Evolutionary conservation across 1,284 basidiomycete species (phyloP).

Genomic region (Puccinia hordei): DNA sequence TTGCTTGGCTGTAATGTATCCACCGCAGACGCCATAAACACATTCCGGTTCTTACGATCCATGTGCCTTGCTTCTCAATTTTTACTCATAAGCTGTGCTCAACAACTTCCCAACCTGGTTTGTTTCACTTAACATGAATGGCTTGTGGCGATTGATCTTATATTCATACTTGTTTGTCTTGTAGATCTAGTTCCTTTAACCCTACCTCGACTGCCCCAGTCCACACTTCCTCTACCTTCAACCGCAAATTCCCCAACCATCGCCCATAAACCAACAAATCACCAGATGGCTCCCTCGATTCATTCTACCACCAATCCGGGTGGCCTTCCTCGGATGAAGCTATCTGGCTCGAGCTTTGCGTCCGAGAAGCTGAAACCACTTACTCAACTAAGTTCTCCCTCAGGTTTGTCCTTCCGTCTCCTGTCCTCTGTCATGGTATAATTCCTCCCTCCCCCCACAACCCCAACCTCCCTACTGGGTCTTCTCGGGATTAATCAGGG

Average conservation of each 20-base stretch:
- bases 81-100: no score
- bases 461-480: background rate
- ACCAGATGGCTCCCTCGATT: background rate
- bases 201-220: background rate
- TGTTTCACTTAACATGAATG: no score
- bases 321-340: slow-evolving; percentile 1
- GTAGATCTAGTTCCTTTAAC: background rate
- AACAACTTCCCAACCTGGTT: no score
- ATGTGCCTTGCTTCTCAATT: no score
- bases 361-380: slow-evolving; percentile 37
- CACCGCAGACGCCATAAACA: no score
- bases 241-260: background rate
- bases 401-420: slow-evolving; percentile 15
- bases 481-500: background rate
- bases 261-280: background rate
- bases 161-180: no score
- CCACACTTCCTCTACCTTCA: background rate
- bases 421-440: background rate
- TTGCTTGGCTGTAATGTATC: no score
- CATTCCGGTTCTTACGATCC: no score
- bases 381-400: slow-evolving; percentile 34
- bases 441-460: background rate
- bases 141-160: no score
- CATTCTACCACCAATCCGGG: background rate
- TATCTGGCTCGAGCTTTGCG: slow-evolving; percentile 19